These are phyloP conservation scores for Uromyces viciae-fabae DNA, from an alignment of 1,284 basidiomycete species.

Conservation along the genomic window DNA sequence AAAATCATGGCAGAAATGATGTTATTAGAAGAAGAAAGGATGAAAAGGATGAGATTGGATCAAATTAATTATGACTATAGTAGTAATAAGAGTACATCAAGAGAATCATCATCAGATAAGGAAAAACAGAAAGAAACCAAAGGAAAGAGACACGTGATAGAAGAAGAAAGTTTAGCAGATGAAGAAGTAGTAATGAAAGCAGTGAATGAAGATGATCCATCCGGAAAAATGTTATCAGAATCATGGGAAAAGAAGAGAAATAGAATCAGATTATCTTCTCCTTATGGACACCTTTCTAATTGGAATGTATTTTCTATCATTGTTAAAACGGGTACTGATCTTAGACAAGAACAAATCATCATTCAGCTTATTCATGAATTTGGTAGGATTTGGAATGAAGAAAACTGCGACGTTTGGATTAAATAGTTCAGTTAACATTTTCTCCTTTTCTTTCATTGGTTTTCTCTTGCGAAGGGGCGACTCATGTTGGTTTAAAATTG, in stretches of 20 bases:
- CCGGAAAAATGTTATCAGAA: slow-evolving; percentile 89
- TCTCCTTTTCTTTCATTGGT: neutral
- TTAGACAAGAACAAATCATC: slow-evolving; percentile 95
- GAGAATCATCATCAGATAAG: neutral
- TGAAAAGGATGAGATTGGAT: slow-evolving; percentile 81
- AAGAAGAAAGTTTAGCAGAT: slow-evolving; percentile 47
- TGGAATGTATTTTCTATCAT: slow-evolving; percentile 81
- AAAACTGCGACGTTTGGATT: slow-evolving; percentile 82
- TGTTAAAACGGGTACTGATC: slow-evolving; percentile 94
- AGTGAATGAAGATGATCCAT: slow-evolving; percentile 94
- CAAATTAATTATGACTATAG: slow-evolving; percentile 42
- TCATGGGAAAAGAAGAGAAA: slow-evolving; percentile 93
- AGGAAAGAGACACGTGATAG: no score
- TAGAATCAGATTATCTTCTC: slow-evolving; percentile 83
- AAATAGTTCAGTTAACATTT: slow-evolving; percentile 62
- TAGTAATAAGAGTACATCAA: neutral
- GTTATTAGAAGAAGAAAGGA: slow-evolving; percentile 88
- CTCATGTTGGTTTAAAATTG: no score
- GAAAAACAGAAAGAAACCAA: slow-evolving; percentile 57
- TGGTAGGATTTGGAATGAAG: slow-evolving; percentile 88
- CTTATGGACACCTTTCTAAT: slow-evolving; percentile 87
- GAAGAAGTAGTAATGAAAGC: slow-evolving; percentile 73
- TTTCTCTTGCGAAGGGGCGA: no score
- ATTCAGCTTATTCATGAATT: slow-evolving; percentile 92
- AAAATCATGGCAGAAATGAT: slow-evolving; percentile 99